Evolutionary conservation across 768 basidiomycete species (phyloP).

Genomic region (Tephrocybe sp.): DNA sequence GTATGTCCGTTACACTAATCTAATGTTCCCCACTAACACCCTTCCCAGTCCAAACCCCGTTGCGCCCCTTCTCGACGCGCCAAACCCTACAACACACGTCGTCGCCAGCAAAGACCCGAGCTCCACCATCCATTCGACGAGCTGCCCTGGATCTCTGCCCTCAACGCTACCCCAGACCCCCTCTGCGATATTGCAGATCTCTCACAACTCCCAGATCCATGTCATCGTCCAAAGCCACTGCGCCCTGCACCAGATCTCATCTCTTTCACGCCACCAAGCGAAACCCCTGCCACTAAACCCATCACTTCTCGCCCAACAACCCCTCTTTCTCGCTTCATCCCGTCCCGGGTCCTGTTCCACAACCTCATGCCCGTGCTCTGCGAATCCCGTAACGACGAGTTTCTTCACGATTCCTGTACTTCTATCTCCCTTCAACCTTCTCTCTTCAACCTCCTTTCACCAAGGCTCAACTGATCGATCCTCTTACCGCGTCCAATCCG

Average conservation of each 20-base stretch:
- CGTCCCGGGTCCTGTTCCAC: conserved; percentile 50
- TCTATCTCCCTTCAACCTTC: conserved; percentile 21
- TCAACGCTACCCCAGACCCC: conserved; percentile 46
- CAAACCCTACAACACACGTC: conserved; percentile 21
- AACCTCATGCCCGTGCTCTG: conserved; percentile 64
- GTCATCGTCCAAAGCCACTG: conserved; percentile 59
- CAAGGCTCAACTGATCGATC: conserved; percentile 5
- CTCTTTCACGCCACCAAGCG: conserved; percentile 20
- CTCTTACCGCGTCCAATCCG: background rate
- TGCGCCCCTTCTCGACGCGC: conserved; percentile 30
- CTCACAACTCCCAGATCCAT: conserved; percentile 51
- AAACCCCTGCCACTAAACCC: conserved; percentile 19
- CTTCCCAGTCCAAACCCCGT: conserved; percentile 18
- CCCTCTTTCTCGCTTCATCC: conserved; percentile 40
- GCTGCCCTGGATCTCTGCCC: conserved; percentile 66
- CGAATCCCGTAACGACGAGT: conserved; percentile 29
- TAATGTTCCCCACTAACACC: conserved; percentile 2
- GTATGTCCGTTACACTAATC: conserved; percentile 1
- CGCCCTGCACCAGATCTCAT: conserved; percentile 45
- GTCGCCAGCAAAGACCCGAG: no score
- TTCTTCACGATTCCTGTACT: conserved; percentile 28
- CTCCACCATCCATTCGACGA: conserved; percentile 51
- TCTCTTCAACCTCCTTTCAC: conserved; percentile 5
- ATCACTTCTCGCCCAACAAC: conserved; percentile 25
- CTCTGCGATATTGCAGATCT: conserved; percentile 65